Evolutionary conservation across 306 rosid species (phyloP).

Genomic region (Trifolium fragiferum): DNA sequence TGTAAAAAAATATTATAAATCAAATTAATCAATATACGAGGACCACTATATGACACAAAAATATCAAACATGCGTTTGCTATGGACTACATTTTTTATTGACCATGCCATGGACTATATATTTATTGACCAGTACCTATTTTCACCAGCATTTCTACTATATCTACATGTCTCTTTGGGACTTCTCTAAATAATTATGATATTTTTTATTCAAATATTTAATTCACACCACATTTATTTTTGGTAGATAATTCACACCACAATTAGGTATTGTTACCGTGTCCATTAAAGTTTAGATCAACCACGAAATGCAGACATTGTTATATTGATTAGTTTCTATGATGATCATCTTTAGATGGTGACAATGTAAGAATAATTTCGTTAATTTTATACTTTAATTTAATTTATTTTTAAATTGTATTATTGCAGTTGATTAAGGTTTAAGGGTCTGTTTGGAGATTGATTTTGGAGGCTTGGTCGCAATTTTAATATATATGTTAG

Average conservation of each 20-base stretch:
- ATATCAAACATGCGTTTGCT: constrained; percentile 10
- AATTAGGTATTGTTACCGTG: neutral
- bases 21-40: constrained; percentile 27
- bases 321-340: neutral
- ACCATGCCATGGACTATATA: neutral
- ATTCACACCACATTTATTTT: neutral
- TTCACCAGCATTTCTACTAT: constrained; percentile 4
- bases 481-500: no score
- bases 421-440: neutral
- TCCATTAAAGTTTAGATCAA: neutral
- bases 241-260: no score
- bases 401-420: neutral
- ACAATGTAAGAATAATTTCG: neutral
- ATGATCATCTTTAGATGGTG: neutral
- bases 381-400: neutral
- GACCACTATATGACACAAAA: constrained; percentile 40
- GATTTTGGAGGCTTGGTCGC: no score
- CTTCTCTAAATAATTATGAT: neutral
- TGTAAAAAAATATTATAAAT: constrained; percentile 21
- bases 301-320: neutral
- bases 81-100: constrained; percentile 7
- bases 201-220: neutral
- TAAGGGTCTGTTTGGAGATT: no score
- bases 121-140: constrained; percentile 3
- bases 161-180: neutral